These are phyloP conservation scores for Diaporthe amygdali DNA, from an alignment of 2,329 filamentous ascomycete species.

Conservation along the genomic window DNA sequence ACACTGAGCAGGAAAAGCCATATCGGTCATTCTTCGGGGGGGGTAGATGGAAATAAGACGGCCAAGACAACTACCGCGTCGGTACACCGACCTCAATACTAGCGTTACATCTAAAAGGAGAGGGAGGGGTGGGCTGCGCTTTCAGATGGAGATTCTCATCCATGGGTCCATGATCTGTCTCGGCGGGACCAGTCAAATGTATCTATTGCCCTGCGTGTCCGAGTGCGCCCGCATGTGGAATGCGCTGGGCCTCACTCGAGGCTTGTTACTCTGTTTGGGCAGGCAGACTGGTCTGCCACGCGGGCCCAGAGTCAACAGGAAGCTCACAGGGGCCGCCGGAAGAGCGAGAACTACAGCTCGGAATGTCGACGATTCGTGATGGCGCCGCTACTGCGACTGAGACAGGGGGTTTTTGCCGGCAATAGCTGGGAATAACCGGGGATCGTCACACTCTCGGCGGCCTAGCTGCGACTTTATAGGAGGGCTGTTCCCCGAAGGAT, in stretches of 20 bases:
- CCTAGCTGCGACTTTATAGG: background rate
- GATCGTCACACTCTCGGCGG: background rate
- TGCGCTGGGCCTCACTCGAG: background rate
- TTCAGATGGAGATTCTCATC: background rate
- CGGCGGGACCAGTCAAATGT: background rate
- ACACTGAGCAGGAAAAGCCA: background rate
- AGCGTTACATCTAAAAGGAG: background rate
- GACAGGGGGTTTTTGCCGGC: background rate
- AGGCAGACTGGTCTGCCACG: background rate
- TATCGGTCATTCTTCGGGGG: background rate
- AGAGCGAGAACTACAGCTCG: background rate
- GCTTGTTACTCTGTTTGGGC: background rate
- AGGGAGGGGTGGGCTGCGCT: background rate
- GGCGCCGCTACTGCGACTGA: background rate
- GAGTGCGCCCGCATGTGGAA: background rate
- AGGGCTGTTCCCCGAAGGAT: background rate
- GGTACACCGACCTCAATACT: background rate
- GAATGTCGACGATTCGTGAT: background rate
- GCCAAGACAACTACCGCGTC: background rate
- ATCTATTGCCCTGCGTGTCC: background rate
- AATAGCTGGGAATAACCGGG: slow-evolving; percentile 2
- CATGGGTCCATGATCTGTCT: background rate
- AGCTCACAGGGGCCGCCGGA: background rate
- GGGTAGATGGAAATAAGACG: background rate
- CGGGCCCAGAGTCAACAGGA: background rate